These are phyloP conservation scores for Sclerotinia subarctica DNA, from an alignment of 2,329 filamentous ascomycete species.

Conservation along the genomic window DNA sequence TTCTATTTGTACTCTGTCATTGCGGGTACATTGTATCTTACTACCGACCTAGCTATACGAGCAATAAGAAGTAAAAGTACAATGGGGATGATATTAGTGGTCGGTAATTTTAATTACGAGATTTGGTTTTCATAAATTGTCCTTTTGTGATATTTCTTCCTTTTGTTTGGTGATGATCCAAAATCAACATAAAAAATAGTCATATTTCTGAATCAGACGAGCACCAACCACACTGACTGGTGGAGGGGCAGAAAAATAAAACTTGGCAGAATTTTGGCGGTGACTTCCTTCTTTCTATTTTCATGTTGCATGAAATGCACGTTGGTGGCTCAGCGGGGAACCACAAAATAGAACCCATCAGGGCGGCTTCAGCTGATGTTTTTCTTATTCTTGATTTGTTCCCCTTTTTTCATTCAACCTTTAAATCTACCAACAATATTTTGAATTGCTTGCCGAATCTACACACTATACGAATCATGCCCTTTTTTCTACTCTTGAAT, in stretches of 20 bases:
- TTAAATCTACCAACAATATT: neutral
- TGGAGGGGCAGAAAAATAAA: neutral
- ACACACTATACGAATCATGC: neutral
- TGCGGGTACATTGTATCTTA: too few relatives aligned
- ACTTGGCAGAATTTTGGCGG: neutral
- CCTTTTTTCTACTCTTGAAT: neutral
- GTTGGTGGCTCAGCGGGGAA: conserved; percentile 1
- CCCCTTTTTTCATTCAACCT: neutral
- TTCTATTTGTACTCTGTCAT: neutral
- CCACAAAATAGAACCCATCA: neutral
- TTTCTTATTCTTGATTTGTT: neutral
- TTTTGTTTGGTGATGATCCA: too few relatives aligned
- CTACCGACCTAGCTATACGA: too few relatives aligned
- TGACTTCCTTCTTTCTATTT: neutral
- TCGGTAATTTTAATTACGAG: neutral
- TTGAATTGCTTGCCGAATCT: neutral
- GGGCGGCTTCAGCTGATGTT: neutral
- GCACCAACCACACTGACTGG: too few relatives aligned
- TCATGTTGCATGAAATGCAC: conserved; percentile 11
- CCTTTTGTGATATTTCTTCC: too few relatives aligned
- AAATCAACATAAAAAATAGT: too few relatives aligned
- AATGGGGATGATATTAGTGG: neutral
- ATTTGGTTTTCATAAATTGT: too few relatives aligned
- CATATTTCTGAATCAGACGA: too few relatives aligned
- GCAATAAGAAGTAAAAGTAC: too few relatives aligned